phyloP scores from a whole-genome alignment of 495 filamentous ascomycete species.

The Daldinia decipiens region DNA sequence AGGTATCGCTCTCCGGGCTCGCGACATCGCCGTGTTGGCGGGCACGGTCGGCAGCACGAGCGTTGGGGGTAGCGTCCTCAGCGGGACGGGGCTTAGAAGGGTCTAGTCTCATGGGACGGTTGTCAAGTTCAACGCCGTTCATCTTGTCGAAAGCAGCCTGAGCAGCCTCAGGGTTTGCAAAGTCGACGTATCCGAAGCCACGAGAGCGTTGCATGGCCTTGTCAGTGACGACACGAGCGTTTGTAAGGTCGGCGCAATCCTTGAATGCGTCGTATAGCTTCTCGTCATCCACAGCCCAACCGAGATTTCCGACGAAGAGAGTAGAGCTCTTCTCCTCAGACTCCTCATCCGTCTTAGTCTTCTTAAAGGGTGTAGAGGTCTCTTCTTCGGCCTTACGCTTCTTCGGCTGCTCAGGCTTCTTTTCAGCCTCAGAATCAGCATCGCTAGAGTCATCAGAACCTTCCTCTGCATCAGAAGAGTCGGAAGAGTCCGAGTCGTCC shows the following conservation, averaged over 20 bases:
- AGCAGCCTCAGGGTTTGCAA: constrained; percentile 72
- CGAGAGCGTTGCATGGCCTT: constrained; percentile 83
- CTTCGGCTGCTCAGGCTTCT: constrained; percentile 70
- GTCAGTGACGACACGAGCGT: constrained; percentile 85
- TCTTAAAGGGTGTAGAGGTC: constrained; percentile 73
- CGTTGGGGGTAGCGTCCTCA: constrained; percentile 60
- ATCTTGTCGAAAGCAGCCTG: constrained; percentile 81
- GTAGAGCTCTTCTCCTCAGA: constrained; percentile 64
- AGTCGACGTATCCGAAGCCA: constrained; percentile 98
- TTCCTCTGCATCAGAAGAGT: constrained; percentile 52
- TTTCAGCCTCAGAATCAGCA: constrained; percentile 57
- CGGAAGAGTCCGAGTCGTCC: constrained; percentile 56
- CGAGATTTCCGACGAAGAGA: constrained; percentile 93
- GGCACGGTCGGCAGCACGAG: constrained; percentile 75
- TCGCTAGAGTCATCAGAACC: constrained; percentile 56
- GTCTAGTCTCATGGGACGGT: constrained; percentile 88
- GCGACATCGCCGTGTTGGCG: constrained; percentile 78
- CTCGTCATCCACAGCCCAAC: constrained; percentile 94
- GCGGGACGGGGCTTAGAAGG: constrained; percentile 77
- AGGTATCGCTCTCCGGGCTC: constrained; percentile 81
- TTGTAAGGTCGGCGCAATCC: constrained; percentile 78
- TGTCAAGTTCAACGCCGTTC: constrained; percentile 83
- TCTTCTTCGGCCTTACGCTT: constrained; percentile 90
- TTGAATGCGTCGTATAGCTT: constrained; percentile 89
- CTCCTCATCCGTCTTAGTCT: constrained; percentile 75